Evolutionary conservation across 2,329 filamentous ascomycete genomes (phyloP).

Genomic region (Pseudogymnoascus pannorum): DNA sequence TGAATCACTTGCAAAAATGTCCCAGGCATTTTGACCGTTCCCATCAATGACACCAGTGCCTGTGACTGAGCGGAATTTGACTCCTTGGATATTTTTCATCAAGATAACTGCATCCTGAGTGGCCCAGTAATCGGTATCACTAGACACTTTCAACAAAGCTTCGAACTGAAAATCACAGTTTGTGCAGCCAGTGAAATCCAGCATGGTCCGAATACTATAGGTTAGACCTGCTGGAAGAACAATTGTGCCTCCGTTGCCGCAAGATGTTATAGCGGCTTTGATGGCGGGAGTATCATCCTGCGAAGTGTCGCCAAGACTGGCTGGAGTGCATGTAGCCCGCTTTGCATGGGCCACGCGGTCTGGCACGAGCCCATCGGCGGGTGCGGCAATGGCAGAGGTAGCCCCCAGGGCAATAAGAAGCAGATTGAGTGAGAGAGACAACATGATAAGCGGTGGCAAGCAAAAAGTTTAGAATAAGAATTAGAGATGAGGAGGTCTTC

Average conservation of each 20-base stretch:
- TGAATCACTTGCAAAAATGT: conserved; percentile 33
- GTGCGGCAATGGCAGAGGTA: background rate
- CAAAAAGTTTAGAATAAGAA: background rate
- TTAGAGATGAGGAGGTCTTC: background rate
- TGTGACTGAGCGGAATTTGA: conserved; percentile 34
- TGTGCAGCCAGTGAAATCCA: conserved; percentile 36
- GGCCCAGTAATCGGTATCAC: conserved; percentile 36
- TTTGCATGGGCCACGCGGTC: conserved; percentile 12
- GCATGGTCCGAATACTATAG: conserved; percentile 37
- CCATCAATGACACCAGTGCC: conserved; percentile 39
- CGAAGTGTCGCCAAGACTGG: conserved; percentile 17
- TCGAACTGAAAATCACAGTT: conserved; percentile 41
- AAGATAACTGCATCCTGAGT: conserved; percentile 34
- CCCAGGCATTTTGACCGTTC: conserved; percentile 38
- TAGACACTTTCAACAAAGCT: conserved; percentile 34
- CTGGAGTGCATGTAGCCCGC: conserved; percentile 21
- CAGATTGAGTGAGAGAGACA: background rate
- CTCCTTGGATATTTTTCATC: conserved; percentile 31
- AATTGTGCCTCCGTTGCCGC: conserved; percentile 37
- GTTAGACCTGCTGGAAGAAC: conserved; percentile 35
- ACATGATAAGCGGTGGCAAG: background rate
- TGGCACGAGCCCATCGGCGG: background rate
- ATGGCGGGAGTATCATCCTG: conserved; percentile 40
- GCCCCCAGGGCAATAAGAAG: background rate
- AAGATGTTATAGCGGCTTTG: conserved; percentile 31